phyloP scores from a whole-genome alignment of 441 rosid genomes.

The Theobroma grandiflorum region DNA sequence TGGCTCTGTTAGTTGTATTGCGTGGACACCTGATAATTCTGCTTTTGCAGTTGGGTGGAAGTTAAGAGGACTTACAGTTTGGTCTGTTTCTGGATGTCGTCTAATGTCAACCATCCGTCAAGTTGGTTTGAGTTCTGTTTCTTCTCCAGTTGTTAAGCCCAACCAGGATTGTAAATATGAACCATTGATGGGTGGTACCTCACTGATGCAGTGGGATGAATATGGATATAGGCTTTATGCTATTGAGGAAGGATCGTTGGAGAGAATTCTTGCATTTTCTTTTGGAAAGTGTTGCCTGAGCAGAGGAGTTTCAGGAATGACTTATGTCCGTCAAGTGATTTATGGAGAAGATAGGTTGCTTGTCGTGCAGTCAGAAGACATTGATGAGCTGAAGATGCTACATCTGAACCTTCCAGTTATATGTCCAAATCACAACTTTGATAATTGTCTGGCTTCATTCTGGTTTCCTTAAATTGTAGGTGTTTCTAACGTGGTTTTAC shows the following conservation, averaged over 20 bases:
- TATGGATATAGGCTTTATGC: conserved; percentile 92
- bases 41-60: conserved; percentile 99
- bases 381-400: conserved; percentile 88
- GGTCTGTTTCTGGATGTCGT: conserved; percentile 99
- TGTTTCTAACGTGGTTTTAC: conserved; percentile 41
- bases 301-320: conserved; percentile 97
- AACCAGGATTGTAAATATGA: conserved; percentile 85
- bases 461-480: conserved; percentile 27
- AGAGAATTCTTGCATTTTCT: conserved; percentile 91
- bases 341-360: conserved; percentile 98
- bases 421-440: conserved; percentile 36
- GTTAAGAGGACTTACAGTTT: conserved; percentile 93
- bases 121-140: conserved; percentile 82
- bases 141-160: conserved; percentile 79
- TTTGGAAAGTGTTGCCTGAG: conserved; percentile 96
- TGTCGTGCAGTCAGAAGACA: conserved; percentile 96
- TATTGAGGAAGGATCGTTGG: conserved; percentile 85
- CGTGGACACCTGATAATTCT: conserved; percentile 98
- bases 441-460: conserved; percentile 25
- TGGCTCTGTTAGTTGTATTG: conserved; percentile 90
- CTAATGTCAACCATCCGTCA: conserved; percentile 99
- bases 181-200: conserved; percentile 90
- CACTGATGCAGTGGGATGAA: conserved; percentile 97
- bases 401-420: conserved; percentile 97
- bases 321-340: conserved; percentile 93